Conservation (phyloP, 1,284 basidiomycete species). For the Heterobasidion annosum region DNA sequence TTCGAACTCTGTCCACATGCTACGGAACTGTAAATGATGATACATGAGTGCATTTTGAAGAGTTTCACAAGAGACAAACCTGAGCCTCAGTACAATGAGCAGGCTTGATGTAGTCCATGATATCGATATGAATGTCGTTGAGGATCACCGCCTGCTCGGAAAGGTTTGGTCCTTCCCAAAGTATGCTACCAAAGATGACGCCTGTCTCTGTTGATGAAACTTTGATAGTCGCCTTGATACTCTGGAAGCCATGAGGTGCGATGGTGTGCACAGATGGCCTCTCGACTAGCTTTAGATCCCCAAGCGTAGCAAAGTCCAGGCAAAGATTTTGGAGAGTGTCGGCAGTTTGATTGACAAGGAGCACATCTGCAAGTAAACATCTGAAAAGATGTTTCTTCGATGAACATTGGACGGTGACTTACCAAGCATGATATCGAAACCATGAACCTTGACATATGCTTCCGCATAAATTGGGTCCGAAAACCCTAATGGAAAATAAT, state of each 20-base stretch:
- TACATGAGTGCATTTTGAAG: conserved; percentile 1
- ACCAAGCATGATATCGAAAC: conserved; percentile 95
- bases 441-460: conserved; percentile 96
- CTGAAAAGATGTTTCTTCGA: neutral
- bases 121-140: conserved; percentile 98
- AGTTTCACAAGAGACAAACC: conserved; percentile 33
- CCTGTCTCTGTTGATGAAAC: conserved; percentile 96
- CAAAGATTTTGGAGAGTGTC: conserved; percentile 96
- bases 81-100: conserved; percentile 94
- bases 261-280: conserved; percentile 90
- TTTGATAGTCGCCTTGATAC: conserved; percentile 98
- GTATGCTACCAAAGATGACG: conserved; percentile 96
- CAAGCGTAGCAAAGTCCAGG: conserved; percentile 95
- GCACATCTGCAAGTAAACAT: conserved; percentile 53
- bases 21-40: conserved; percentile 61
- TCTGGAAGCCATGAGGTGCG: conserved; percentile 95
- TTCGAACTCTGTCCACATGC: conserved; percentile 98
- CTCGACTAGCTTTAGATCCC: conserved; percentile 96
- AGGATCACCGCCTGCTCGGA: conserved; percentile 86
- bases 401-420: conserved; percentile 9
- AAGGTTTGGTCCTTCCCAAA: conserved; percentile 90
- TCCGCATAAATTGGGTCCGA: conserved; percentile 99
- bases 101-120: conserved; percentile 99
- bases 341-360: conserved; percentile 94
- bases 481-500: conserved; percentile 53